Percentiles rank a stretch among this genome's conserved stretches.
phyloP scores from a whole-genome alignment of 192 early-diverging fungal species.

The Linnemannia exigua region DNA sequence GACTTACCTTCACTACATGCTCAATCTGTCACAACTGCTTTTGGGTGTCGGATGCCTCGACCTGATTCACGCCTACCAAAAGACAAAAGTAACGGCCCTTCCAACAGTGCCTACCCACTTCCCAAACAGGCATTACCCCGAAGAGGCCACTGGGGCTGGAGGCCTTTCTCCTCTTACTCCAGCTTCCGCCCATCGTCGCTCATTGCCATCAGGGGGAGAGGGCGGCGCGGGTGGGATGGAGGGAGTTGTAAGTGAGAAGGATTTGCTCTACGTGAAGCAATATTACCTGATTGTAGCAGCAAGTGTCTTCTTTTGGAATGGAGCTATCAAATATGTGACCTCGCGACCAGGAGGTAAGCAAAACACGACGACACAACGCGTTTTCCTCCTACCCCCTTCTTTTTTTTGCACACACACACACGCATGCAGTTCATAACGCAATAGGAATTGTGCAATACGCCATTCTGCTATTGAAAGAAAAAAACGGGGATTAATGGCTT shows the following conservation, averaged over 20 bases:
- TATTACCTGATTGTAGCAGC: slow-evolving; percentile 44
- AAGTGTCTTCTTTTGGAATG: slow-evolving; percentile 46
- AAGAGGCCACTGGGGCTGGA: not conserved
- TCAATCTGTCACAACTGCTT: slow-evolving; percentile 64
- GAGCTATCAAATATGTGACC: slow-evolving; percentile 39
- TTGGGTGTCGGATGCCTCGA: slow-evolving; percentile 64
- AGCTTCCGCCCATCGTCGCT: not conserved
- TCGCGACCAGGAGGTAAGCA: slow-evolving; percentile 37
- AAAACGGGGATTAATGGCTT: no score
- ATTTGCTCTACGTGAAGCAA: slow-evolving; percentile 30
- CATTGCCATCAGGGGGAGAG: not conserved
- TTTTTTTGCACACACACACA: no score
- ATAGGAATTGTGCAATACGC: not conserved
- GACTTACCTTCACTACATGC: slow-evolving; percentile 65
- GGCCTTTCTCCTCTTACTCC: not conserved
- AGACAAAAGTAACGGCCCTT: not conserved
- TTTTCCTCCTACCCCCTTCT: not conserved
- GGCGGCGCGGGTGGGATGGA: not conserved
- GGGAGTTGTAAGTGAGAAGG: slow-evolving; percentile 2
- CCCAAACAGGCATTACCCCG: not conserved
- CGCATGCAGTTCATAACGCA: not conserved
- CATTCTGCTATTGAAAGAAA: not conserved
- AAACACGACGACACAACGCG: not conserved
- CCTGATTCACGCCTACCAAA: slow-evolving; percentile 53
- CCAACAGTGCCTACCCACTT: not conserved